These are phyloP conservation scores for Quercus berberidifolia DNA, from an alignment of 306 rosid species.

Conservation along the genomic window DNA sequence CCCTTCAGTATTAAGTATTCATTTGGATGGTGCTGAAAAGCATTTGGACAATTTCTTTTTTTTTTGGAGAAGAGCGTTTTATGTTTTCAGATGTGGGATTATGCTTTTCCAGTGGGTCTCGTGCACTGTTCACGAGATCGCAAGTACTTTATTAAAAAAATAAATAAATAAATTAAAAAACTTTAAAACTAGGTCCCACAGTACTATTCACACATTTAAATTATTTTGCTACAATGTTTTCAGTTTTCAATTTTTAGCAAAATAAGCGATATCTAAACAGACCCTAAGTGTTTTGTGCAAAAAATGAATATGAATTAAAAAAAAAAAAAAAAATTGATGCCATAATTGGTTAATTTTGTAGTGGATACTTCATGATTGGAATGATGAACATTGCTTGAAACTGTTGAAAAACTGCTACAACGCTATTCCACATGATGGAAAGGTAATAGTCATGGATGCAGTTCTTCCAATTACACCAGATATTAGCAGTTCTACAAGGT, in stretches of 20 bases:
- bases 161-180: no score
- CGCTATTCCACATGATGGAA: constrained; percentile 18
- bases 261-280: no score
- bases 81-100: no score
- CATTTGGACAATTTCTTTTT: no score
- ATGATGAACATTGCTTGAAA: constrained; percentile 26
- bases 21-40: no score
- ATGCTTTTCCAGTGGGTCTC: rapidly evolving
- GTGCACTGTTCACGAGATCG: no score
- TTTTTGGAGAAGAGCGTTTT: no score
- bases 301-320: background rate
- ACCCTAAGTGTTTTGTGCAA: background rate
- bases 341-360: background rate
- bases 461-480: constrained; percentile 12
- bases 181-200: rapidly evolving
- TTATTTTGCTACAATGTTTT: no score
- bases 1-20: no score
- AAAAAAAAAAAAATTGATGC: background rate
- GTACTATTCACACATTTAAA: no score
- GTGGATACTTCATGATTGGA: constrained; percentile 38
- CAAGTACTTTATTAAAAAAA: no score
- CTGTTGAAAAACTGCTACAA: constrained; percentile 25
- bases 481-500: background rate
- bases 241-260: no score
- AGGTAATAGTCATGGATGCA: constrained; percentile 21